Evolutionary conservation across 1,284 basidiomycete species (phyloP).

Genomic region (Sphaerobolus stellatus): DNA sequence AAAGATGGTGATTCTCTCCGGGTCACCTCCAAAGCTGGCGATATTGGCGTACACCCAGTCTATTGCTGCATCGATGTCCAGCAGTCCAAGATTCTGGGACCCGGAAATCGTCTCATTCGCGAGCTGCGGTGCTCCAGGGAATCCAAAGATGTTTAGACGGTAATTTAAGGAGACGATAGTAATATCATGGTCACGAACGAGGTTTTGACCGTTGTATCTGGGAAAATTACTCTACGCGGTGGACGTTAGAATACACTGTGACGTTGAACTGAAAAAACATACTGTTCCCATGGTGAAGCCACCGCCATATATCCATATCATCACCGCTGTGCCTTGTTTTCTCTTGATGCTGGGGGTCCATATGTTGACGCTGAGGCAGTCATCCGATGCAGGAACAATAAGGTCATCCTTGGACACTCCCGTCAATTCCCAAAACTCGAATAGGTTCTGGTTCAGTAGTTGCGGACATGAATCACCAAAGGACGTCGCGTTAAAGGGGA

Average conservation of each 20-base stretch:
- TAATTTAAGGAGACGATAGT: slow-evolving; percentile 7
- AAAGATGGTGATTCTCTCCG: slow-evolving; percentile 35
- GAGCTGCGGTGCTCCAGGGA: slow-evolving; percentile 17
- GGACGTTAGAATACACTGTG: not conserved
- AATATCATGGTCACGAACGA: not conserved
- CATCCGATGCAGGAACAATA: not conserved
- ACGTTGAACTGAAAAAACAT: not conserved
- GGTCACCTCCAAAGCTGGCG: slow-evolving; percentile 41
- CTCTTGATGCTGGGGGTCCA: not conserved
- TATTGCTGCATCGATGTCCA: slow-evolving; percentile 37
- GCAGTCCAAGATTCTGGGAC: slow-evolving; percentile 44
- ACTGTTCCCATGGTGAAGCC: not conserved
- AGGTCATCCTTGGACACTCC: not conserved
- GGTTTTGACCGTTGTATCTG: not conserved
- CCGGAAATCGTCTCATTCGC: slow-evolving; percentile 27
- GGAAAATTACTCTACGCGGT: not conserved
- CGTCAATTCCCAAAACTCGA: not conserved
- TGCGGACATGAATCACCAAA: not conserved
- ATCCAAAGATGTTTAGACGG: slow-evolving; percentile 13
- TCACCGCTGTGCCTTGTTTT: not conserved
- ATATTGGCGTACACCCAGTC: slow-evolving; percentile 1
- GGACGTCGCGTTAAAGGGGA: not conserved
- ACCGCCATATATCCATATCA: slow-evolving; percentile 6
- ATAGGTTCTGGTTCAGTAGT: not conserved
- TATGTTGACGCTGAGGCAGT: not conserved